Evolutionary conservation across 768 basidiomycete genomes (phyloP), one percentile per base, ranked within the genome.

Genomic region (Lactarius pseudohatsudake): DNA sequence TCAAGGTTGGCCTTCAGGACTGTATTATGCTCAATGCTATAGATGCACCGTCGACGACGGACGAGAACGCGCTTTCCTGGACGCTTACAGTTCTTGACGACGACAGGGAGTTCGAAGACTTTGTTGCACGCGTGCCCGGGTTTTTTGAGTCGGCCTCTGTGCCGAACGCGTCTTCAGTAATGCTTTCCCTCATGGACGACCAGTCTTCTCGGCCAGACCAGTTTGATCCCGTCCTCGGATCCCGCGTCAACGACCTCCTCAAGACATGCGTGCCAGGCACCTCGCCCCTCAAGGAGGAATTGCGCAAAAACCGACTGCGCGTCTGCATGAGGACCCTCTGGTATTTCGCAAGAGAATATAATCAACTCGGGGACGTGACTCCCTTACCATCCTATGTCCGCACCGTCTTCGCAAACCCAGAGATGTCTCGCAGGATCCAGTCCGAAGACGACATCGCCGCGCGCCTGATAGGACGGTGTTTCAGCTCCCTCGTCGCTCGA

Each of bases 91-190:
- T 18, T 11, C 64, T 64, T 20, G 64, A 53, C 2, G 57, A 36
- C 10, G 64, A 64, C 2, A n/a, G 50, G 18, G 64, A 59, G 26
- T 38, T 64, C 34, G 57, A 64, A 53, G 47, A 64, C 28, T 64
- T 64, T 32, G 57, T 53, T 1, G 57, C 57, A 40, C 64, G 64
- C 7, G 50, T 64, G 1, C 64, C 64, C 9, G 57, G 63, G 1
- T 64, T 59, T n/a, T 64, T 64, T 2, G 57, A 64, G 1, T 64
- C 64, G 0, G 11, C 18, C n/a, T 7, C 36, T 1, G 36, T 40
- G 28, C 18, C 20, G 2, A 26, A 64, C 28, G 57, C 57, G 4
- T 7, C 57, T 13, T 53, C 64, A 1, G 20, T 45, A 10, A 59
- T 64, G 11, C 57, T 59, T 10, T 36, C 34, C 5, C 57, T 64